Evolutionary conservation across 2,329 filamentous ascomycete species (phyloP), one percentile per base, ranked within the genome.

Genomic region (Balansia obtecta): DNA sequence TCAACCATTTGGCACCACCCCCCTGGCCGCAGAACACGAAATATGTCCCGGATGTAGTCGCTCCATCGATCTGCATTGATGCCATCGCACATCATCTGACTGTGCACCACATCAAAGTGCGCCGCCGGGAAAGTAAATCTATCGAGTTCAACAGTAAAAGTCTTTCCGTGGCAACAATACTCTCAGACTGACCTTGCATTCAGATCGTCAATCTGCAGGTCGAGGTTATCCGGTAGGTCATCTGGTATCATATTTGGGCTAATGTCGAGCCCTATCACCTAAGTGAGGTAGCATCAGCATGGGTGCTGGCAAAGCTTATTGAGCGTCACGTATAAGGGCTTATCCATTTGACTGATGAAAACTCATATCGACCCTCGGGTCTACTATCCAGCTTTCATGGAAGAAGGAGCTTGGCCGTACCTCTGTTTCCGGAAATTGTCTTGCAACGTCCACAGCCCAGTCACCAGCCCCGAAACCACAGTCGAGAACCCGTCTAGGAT

Each of bases 1-100:
- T 95, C 90, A n/a, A 87, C 79, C 76, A 95, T 83, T 61, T 95
- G 88, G 52, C 86, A 77, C 88, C 88, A 95, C 1, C 90, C 89
- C 2, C 83, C 85, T 6, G 82, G 83, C 47, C 80, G 83, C 54
- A 90, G 70, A 10, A 88, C 75, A 20, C 79, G 75, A 56, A 80
- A 77, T 53, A 95, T 85, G 58, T 95, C 90, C 57, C 74, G 72
- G 55, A 95, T 66, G 65, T 94, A 95, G 33, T 75, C 74, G 50
- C 71, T 67, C 90, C 90, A 96, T 63, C 88, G 77, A 54, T 74
- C 69, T 51, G 73, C 70, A 60, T 90, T 75, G 58, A 95, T 86
- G 0, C 87, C 88, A 20, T 80, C 80, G 56, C 77, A 72, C 64
- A 88, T 71, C 66, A 85, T 75, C 57, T 82, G 80, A 57, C 87